A percentile compares a stretch with the other conserved stretches of the same genome.
Conservation (phyloP, 2,329 filamentous ascomycete genomes). For the Pseudocercospora fijiensis region DNA sequence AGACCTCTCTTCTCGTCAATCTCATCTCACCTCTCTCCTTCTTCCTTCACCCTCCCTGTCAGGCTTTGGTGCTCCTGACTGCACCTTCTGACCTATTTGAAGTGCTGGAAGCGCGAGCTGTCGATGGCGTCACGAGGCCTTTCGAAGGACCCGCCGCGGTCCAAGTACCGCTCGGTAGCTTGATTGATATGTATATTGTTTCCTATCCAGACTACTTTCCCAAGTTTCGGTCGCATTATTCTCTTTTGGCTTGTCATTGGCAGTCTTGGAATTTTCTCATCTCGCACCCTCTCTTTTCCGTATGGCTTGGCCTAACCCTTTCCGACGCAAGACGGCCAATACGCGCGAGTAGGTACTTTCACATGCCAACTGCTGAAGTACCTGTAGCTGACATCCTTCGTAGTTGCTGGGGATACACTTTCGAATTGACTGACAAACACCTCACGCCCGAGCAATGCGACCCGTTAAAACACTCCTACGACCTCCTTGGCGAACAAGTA, state of each 20-base stretch:
- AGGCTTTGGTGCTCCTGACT: not conserved
- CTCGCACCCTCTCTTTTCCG: not conserved
- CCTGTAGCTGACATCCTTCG: conserved; percentile 10
- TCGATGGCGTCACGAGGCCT: not conserved
- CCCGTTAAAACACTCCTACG: conserved; percentile 65
- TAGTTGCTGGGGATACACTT: conserved; percentile 64
- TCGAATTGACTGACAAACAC: conserved; percentile 68
- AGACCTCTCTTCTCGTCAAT: not conserved
- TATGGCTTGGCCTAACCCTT: conserved; percentile 49
- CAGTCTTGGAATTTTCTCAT: not conserved
- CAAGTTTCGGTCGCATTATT: not conserved
- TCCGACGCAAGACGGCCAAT: conserved; percentile 44
- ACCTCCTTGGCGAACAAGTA: conserved; percentile 65
- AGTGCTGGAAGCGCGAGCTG: not conserved
- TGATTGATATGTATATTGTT: not conserved
- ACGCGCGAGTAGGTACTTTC: conserved; percentile 43
- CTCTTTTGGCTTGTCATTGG: not conserved
- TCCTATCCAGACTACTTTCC: not conserved
- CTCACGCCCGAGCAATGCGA: conserved; percentile 58
- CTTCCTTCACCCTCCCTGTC: not conserved
- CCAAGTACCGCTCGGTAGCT: conserved; percentile 2
- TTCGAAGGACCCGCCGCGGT: conserved; percentile 6
- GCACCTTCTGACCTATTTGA: conserved; percentile 1
- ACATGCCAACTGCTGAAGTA: conserved; percentile 6
- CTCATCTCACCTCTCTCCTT: not conserved